phyloP scores from a whole-genome alignment of 139 green algal genomes.

The Micractinium sp. region DNA sequence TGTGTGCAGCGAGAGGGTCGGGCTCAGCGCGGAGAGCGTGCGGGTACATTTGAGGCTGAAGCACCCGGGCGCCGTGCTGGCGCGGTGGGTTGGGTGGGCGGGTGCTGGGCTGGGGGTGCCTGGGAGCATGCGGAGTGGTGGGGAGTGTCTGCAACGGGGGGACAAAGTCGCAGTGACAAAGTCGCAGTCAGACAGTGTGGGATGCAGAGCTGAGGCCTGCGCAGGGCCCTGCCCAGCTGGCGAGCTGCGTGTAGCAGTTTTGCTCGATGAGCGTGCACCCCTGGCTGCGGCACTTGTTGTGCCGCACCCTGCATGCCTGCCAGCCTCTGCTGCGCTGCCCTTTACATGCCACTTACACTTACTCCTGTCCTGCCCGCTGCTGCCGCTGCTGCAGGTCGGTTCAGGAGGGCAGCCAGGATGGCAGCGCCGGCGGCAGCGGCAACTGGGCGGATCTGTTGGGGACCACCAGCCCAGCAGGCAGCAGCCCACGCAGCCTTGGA shows the following conservation, averaged over 20 bases:
- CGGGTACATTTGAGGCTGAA: slow-evolving; percentile 71
- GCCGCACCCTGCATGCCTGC: not conserved
- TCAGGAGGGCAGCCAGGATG: not conserved
- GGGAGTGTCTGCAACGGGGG: not conserved
- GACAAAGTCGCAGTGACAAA: too few species aligned
- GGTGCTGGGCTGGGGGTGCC: not conserved
- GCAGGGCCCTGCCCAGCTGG: not conserved
- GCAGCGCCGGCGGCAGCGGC: not conserved
- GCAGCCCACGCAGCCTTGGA: not conserved
- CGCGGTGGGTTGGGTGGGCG: not conserved
- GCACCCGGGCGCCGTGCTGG: slow-evolving; percentile 55
- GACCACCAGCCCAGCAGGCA: not conserved
- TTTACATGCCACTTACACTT: not conserved
- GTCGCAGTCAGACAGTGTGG: too few species aligned
- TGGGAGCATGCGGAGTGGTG: not conserved
- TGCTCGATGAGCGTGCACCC: too few species aligned
- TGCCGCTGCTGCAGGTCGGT: not conserved
- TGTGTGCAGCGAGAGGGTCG: slow-evolving; percentile 70
- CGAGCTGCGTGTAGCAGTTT: not conserved
- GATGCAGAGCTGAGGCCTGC: too few species aligned
- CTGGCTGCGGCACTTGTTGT: too few species aligned
- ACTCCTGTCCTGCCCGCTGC: not conserved
- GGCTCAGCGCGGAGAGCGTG: slow-evolving; percentile 72
- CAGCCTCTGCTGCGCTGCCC: not conserved
- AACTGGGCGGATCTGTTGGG: not conserved